Base-by-base conservation (phyloP, 2,329 filamentous ascomycete genomes). In the Cladosporium austrohemisphaericum region DNA sequence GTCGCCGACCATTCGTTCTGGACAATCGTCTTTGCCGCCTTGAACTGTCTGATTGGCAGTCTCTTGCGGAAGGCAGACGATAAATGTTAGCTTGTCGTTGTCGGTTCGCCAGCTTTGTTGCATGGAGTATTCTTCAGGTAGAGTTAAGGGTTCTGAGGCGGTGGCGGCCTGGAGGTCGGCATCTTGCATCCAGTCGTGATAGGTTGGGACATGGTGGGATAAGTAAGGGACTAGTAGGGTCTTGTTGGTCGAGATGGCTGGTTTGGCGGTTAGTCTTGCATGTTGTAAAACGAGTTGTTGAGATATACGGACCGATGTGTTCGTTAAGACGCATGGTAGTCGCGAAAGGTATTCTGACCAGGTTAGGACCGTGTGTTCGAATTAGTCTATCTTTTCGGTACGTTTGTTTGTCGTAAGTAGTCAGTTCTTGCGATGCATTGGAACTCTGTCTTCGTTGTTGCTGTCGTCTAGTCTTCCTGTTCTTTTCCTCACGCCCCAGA, bases 151-250 rank as follows among this genome's bases (percentile, higher is more conserved):
- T 55, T 96, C 90, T 0, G 91, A 96, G 1, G 92, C 90, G 0
- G 92, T 97, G 47, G 86, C 85, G 68, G 83, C 76, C 71, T 86
- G 91, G 31, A 96, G 86, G 38, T 82, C 78, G 83, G 87, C 52
- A 9, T 93, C 84, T 73, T 91, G 79, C 91, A 97, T 96, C 92
- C 92, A 97, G 61, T 76, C 72, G 65, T 95, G 88, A 65, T 96
- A 96, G 29, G 77, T 83, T 13, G 77, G 76, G 19, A 97, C 92
- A 72, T 96, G 92, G 63, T 83, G 85, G 29, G 76, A 70, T 55
- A 85, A 84, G 68, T 96, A 96, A 0, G 91, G 91, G 8, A 95
- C 89, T 8, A 97, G 78, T 14, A 94, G 77, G 36, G 87, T 73
- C 41, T 74, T 74, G 4, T 77, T 69, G 1, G 85, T 85, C 3